Base-by-base conservation (phyloP, 2,329 filamentous ascomycete genomes). In the Penicillium sp. region DNA sequence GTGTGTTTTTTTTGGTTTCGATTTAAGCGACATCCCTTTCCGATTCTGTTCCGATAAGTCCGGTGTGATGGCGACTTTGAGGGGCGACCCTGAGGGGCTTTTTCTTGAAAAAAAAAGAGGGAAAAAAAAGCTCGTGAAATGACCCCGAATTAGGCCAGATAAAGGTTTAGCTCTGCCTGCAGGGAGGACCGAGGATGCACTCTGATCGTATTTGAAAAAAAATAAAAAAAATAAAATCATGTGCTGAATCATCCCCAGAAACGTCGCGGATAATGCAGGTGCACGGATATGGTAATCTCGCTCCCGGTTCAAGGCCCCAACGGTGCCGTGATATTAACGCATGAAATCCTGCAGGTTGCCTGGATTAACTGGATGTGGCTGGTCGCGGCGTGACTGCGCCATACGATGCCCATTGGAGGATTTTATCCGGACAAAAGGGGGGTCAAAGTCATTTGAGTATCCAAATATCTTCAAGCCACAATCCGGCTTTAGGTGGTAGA, bases 371-470 rank as follows among this genome's bases (percentile, higher is more conserved):
- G 56, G 44, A 45, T 57, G 56, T 63, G 53, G 60, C 44, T 53
- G 50, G 49, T 45, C 42, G 16, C 22, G 46, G 33, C 25, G 35
- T 40, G 42, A 49, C 47, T 41, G 33, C 48, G 57, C 49, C n/a
- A 55, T 47, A 50, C 22, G 37, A 59, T 54, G 57, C 55, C 58
- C 50, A 41, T 61, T 64, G 56, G 46, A 53, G 60, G 40, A 52
- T 59, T 37, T 59, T 40, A 53, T 62, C 61, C 58, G 58, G 54
- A 57, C 50, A 26, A 45, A 51, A 60, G 49, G 55, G 31, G 46
- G 56, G 54, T 51, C 56, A 57, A 58, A 53, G 55, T 53, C 41
- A 58, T 49, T 9, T 10, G 26, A 33, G 11, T 33, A 35, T 51
- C 40, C 38, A 45, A 28, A 43, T 51, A 55, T 51, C 37, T 50